Base-by-base conservation (phyloP, 164 flowering plant species). In the Macadamia tetraphylla region DNA sequence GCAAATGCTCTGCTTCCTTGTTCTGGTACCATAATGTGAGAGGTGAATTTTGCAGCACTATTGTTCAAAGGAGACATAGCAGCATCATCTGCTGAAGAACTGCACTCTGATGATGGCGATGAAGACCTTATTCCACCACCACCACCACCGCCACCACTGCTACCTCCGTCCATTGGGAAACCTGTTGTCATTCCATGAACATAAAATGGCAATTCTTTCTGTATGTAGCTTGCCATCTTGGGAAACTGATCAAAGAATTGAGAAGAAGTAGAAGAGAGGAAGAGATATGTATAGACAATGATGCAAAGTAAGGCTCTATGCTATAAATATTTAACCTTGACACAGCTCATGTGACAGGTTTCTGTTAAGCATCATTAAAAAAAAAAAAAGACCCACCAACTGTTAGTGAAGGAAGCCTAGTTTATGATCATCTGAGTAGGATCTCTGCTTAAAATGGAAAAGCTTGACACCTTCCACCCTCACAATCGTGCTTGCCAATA, bases 211-310 rank as follows among this genome's bases (percentile, higher is more conserved):
- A 62, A 67, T 48, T 74, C 69, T 71, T 76, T 77, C n/a, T 70
- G 72, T 29, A 72, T 59, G 71, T 77, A 76, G 70, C 78, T 71
- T 74, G 75, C 75, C 67, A 76, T 74, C 70, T 71, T 79, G 3
- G 79, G 71, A 74, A 70, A 72, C 62, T 79, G 78, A 57, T 80
- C 78, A 40, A 35, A 46, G 58, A 9, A 3, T 31, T 11, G 4
- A 14, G 35, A 14, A 44, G 58, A 44, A 49, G 52, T 42, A 57
- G 49, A 13, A 42, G 51, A 62, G 57, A 66, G 14, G 64, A 23
- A 57, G 43, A 67, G 32, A 67, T 10, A 61, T 35, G 40, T 35
- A 35, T 63, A 66, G 63, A 71, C 14, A 64, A 72, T 74, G 71
- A 66, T 68, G 63, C 60, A 74, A 70, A 59, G 35, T 46, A 65